Base-by-base conservation (phyloP, 2,329 filamentous ascomycete genomes). In the Alternaria dauci region DNA sequence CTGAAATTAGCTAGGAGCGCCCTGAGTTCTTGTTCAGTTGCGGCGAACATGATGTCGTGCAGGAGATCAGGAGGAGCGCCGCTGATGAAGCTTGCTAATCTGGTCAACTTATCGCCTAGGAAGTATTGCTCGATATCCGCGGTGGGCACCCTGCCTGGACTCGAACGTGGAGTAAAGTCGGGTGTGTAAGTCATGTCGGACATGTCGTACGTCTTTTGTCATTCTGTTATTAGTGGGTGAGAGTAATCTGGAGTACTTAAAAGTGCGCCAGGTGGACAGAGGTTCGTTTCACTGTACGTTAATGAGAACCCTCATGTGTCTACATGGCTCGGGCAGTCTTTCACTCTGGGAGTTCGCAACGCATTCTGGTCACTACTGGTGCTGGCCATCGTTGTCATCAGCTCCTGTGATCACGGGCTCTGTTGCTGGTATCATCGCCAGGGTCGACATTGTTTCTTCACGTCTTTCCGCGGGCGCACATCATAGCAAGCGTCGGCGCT, bases 11-110 rank as follows among this genome's bases (percentile, higher is more conserved):
- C 20, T 14, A 50, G 46, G 1, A 36, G 46, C 2, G 20, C 1
- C 5, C 32, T 36, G 5, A 50, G 46, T 2, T 50, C 14, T 1
- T 14, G 8, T 25, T 36, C 20, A 1, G 46, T 8, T 0, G 46
- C 20, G 20, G 46, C 30, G 20, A 30, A 50, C 46, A 44, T 46
- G 32, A 54, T 32, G 28, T n/a, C 30, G 26, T 46, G 23, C 18
- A 46, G 3, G 8, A 46, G 46, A 36, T 50, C 20, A 0, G 46
- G 46, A 9, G 46, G 46, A 32, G 41, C 52, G 11, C 18, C 20
- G 4, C 26, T 44, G 28, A 54, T 46, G 52, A 54, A 54, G 20
- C 18, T 39, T 28, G 52, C 52, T n/a, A 54, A 8, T 14, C 20
- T 54, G 18, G 14, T 36, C 8, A 54, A 28, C 3, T 42, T 28